Base-by-base conservation (phyloP, 805 yeast species). In the Sugiyamaella chiloensis region DNA sequence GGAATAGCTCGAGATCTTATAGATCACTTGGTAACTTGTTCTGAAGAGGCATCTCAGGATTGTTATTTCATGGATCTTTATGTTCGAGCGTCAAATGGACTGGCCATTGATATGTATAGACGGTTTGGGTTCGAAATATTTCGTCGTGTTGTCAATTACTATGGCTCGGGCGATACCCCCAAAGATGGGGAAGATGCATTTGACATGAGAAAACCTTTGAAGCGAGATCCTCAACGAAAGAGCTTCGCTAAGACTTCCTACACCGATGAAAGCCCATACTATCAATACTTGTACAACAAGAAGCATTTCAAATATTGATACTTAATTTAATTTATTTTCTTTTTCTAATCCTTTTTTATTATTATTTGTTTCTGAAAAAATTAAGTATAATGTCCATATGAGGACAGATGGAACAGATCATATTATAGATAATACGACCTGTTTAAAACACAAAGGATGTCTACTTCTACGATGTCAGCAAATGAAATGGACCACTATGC, bases 51-150 rank as follows among this genome's bases (percentile, higher is more conserved):
- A n/a, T 91, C 95, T 0, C 83, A 86, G 57, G 74, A 85, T 55
- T 84, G 90, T 4, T 81, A 86, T 55, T 93, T 91, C 63, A 79
- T 90, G 55, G 99, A 93, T 61, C 74, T 93, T 40, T 93, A 89
- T 66, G 99, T 93, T 35, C 84, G 89, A 57, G 88, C 93, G 31
- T 85, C 89, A 32, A 93, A 93, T 62, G 63, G 64, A 3, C 69
- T 89, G 47, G 99, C 96, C 0, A 78, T 88, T 1, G 81, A 79
- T 42, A 68, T 93, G 59, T 93, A 93, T 63, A 91, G 87, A 61
- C 84, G 85, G 56, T 64, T 93, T 47, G 98, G 96, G 0, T 93
- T 90, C 61, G 73, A 81, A 7, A 87, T 89, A 0, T 93, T 74
- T 62, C 69, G 99, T 64, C 68, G 99, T 44, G 98, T 93, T 3